Evolutionary conservation across 306 rosid species (phyloP), one percentile per base, ranked within the genome.

Genomic region (Cucurbita argyrosperma): DNA sequence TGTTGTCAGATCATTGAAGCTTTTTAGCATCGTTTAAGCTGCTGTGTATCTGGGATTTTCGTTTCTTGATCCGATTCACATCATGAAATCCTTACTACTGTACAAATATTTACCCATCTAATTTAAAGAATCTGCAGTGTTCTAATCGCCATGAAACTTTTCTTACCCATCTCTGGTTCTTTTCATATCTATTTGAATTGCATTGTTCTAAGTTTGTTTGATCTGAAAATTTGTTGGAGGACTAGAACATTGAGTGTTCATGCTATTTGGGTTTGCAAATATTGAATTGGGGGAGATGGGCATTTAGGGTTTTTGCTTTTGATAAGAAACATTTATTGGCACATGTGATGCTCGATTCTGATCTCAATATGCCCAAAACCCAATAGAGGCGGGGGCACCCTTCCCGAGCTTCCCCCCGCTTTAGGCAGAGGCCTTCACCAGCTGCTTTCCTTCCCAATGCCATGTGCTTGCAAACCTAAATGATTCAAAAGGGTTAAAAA

Each of bases 1-100:
- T 53, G 64, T 67, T 77, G 79, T 85, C 83, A 82, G 89, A 85
- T 51, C 69, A 56, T 82, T 72, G 76, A 72, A 72, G 64, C 51
- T 56, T 71, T 46, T 63, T 71, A 84, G 83, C 16, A 52, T 83
- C 85, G 82, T 79, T 82, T 80, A 53, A 52, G 64, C 18, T 81
- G 82, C 80, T 80, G 80, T 71, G 72, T 52, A 5, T 72, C 70
- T 82, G 51, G 83, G 80, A 58, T 76, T 73, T 43, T 78, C 52
- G 54, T 52, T 69, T 67, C 72, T 75, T 77, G 79, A 81, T 83
- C 85, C 70, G 79, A 76, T 76, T 74, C 83, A 79, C 78, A 38
- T 49, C 71, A 70, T 70, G 50, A 53, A 50, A 30, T 51, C 76
- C 76, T 54, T 72, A 47, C 65, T 54, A 38, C 76, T 72, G 65